Evolutionary conservation across 345 rosid genomes (phyloP), one percentile per base, ranked within the genome.

Genomic region (Salix viminalis): DNA sequence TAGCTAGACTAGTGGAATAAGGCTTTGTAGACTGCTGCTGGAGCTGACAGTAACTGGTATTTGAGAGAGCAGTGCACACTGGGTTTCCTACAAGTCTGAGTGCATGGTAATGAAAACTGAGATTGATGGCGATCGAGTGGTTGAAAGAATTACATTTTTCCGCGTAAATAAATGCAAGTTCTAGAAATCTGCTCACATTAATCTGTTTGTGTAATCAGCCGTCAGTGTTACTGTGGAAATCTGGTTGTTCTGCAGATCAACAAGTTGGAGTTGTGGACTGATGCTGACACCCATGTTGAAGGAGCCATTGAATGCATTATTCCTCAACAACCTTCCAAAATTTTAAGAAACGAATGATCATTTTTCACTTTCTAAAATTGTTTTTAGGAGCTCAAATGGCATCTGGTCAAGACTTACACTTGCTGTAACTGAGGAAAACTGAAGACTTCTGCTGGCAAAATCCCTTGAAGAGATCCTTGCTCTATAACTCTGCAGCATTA

Each of bases 1-100:
- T 87, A 15, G 94, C 89, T 65, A 91, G 74, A 83, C 87, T 90
- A 58, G 98, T 96, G 41, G 94, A 87, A 80, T 96, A 96, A 46
- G 91, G 86, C 34, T 88, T 88, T 72, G 84, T 62, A 11, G 70
- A 62, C 70, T 75, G 84, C 71, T 91, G 88, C 82, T 90, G 94
- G 77, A 86, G 66, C 80, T 87, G 94, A 42, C 99, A 96, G 85
- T 91, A 93, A 52, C 83, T 87, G 44, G 93, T 84, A 79, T 89
- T 93, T 58, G 87, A 83, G 69, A 85, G 86, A 70, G 88, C 86
- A 52, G 87, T 75, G 81, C 99, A 96, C 30, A 93, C 97, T 0
- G 98, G 98, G 79, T 96, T 96, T 73, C 98, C 98, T 52, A 91
- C 67, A 74, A 96, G 95, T 75, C 98, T 93, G 86, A 65, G n/a